These are phyloP conservation scores for Niebla homalea DNA, from an alignment of 495 filamentous ascomycete species.

Conservation along the genomic window DNA sequence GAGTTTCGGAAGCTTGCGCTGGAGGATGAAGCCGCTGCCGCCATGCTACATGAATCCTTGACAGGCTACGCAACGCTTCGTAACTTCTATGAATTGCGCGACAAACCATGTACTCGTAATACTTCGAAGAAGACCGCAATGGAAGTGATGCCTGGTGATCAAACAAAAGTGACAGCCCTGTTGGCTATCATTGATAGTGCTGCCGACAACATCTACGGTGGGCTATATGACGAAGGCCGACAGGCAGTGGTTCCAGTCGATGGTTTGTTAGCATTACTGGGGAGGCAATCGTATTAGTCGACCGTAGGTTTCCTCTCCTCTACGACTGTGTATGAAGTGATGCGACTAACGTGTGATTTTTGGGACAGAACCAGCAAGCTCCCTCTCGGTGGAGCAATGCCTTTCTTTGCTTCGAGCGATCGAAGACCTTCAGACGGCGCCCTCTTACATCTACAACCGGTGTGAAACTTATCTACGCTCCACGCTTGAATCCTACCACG, in stretches of 20 bases:
- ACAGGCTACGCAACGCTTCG: constrained; percentile 82
- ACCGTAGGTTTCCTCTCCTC: constrained; percentile 32
- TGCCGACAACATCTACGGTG: constrained; percentile 76
- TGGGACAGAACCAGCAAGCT: constrained; percentile 27
- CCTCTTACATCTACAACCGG: constrained; percentile 50
- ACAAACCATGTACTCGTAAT: constrained; percentile 38
- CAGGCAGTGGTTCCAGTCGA: constrained; percentile 76
- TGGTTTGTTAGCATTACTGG: constrained; percentile 67
- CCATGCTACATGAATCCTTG: constrained; percentile 66
- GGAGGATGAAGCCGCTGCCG: constrained; percentile 61
- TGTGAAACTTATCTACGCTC: constrained; percentile 56
- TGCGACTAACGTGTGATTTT: not conserved
- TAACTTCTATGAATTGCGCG: constrained; percentile 75
- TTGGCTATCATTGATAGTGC: constrained; percentile 69
- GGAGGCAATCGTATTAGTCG: constrained; percentile 63
- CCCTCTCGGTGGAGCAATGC: constrained; percentile 51
- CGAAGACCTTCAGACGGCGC: constrained; percentile 71
- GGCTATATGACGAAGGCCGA: constrained; percentile 64
- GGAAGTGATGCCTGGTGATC: constrained; percentile 31
- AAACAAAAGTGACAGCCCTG: constrained; percentile 54
- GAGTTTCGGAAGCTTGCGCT: constrained; percentile 49
- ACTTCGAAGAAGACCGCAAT: constrained; percentile 30
- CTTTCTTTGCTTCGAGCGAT: constrained; percentile 64
- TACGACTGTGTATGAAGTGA: not conserved
- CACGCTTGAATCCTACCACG: constrained; percentile 33